Evolutionary conservation across 768 basidiomycete genomes (phyloP).

Genomic region (Kwoniella mangroviensis): DNA sequence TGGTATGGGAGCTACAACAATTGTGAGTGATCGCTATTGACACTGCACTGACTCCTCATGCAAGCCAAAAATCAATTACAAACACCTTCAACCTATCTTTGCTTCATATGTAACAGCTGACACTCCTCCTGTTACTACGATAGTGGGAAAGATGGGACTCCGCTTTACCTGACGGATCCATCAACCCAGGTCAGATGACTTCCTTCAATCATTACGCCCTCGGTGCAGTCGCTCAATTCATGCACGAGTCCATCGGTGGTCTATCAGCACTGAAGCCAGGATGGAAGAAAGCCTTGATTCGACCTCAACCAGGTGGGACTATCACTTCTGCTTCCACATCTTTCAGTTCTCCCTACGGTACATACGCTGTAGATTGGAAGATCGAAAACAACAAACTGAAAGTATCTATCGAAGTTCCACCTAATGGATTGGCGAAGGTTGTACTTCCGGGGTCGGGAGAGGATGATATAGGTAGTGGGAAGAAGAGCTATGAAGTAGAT

Average conservation of each 20-base stretch:
- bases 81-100: background rate
- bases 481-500: conserved; percentile 6
- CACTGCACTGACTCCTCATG: background rate
- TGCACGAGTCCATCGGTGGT: conserved; percentile 46
- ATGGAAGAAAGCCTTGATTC: conserved; percentile 40
- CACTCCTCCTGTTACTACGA: too few relatives aligned
- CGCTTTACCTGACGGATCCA: conserved; percentile 45
- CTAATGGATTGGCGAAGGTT: conserved; percentile 37
- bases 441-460: conserved; percentile 33
- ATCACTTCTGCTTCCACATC: conserved; percentile 35
- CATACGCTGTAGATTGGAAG: conserved; percentile 30
- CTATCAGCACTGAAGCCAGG: conserved; percentile 36
- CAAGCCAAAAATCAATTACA: background rate
- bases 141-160: conserved; percentile 55
- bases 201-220: conserved; percentile 54
- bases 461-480: conserved; percentile 41
- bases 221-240: conserved; percentile 44
- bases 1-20: conserved; percentile 40
- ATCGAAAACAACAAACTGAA: conserved; percentile 23
- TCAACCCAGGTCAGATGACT: conserved; percentile 55
- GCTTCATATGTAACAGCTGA: too few relatives aligned
- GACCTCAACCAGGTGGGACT: conserved; percentile 48
- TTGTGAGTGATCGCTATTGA: conserved; percentile 26
- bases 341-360: conserved; percentile 36
- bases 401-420: conserved; percentile 39